Evolutionary conservation across 2,329 filamentous ascomycete genomes (phyloP), one percentile per base, ranked within the genome.

Genomic region (Diaporthe batatas): DNA sequence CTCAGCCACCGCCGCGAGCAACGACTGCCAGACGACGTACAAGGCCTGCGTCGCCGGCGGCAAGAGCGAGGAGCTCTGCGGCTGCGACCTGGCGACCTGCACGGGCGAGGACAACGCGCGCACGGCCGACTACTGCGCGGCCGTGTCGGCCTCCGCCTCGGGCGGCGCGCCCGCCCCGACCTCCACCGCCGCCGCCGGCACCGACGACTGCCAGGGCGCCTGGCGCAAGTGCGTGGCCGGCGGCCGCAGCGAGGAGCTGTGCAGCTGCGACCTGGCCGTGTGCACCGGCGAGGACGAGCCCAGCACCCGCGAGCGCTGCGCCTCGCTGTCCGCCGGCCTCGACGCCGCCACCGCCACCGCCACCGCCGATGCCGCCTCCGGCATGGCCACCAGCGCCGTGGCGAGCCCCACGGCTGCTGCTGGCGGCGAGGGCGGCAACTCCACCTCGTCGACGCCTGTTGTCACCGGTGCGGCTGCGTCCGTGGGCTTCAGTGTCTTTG

Each of bases 61-160:
- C 44, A 59, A 51, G 55, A 59, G 36, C 54, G 32, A 70, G 47
- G 54, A 62, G 55, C 68, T 70, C n/a, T 70, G 68, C 44, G 16
- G n/a, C 8, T 70, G 68, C 12, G 68, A 59, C 25, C 55, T 70
- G 16, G 57, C 42, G 14, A 70, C 68, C 29, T 70, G 68, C 68
- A 62, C 34, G 1, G 68, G 68, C 23, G 68, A 70, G 55, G 68
- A 59, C 25, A 70, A 47, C 29, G 68, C 53, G 29, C 53, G 29
- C 29, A 69, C 53, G 21, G 53, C 39, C 58, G 58, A 62, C 36
- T 62, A 62, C 58, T 62, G 58, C 58, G 58, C 58, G 21, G 36
- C 23, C 39, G 23, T 62, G 3, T 64, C 59, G 23, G 67, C 68
- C n/a, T 42, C 59, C 23, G 39, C 68, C 32, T 42, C 55, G 32